These are phyloP conservation scores for Mrakia hoshinonis DNA, from an alignment of 768 basidiomycete species.

Conservation along the genomic window DNA sequence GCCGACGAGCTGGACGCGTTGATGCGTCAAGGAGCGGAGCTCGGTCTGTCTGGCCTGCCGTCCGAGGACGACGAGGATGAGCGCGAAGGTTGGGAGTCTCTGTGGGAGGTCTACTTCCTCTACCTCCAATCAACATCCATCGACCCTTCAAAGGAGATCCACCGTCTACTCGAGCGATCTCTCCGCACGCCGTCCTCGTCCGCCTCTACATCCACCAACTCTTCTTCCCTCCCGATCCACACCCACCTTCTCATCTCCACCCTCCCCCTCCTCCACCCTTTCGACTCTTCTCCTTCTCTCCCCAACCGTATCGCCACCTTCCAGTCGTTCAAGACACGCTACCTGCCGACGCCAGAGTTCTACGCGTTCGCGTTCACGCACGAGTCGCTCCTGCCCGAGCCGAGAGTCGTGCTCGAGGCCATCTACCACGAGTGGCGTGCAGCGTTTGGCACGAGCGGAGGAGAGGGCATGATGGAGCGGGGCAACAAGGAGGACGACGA, in stretches of 20 bases:
- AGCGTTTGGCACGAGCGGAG: background rate
- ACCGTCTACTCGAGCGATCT: constrained; percentile 21
- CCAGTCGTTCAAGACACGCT: constrained; percentile 5
- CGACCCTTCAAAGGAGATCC: background rate
- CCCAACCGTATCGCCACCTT: background rate
- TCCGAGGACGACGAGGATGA: constrained; percentile 19
- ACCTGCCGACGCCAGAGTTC: constrained; percentile 26
- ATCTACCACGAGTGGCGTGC: constrained; percentile 23
- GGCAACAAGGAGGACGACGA: background rate
- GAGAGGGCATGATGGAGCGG: background rate
- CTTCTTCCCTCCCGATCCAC: constrained; percentile 19
- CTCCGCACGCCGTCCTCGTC: constrained; percentile 12
- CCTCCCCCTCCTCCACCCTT: constrained; percentile 25
- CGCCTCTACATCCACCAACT: background rate
- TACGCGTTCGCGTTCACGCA: constrained; percentile 27
- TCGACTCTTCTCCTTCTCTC: background rate
- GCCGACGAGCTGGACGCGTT: background rate
- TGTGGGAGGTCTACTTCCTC: constrained; percentile 17
- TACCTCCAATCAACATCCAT: constrained; percentile 12
- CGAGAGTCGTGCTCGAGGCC: constrained; percentile 8
- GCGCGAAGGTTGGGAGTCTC: constrained; percentile 16
- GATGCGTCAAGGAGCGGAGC: background rate
- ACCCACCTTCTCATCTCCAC: constrained; percentile 25
- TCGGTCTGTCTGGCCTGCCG: constrained; percentile 17
- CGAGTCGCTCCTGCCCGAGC: constrained; percentile 15